Conservation (phyloP, 129 eudicot genomes). For the Artemisia argyi region DNA sequence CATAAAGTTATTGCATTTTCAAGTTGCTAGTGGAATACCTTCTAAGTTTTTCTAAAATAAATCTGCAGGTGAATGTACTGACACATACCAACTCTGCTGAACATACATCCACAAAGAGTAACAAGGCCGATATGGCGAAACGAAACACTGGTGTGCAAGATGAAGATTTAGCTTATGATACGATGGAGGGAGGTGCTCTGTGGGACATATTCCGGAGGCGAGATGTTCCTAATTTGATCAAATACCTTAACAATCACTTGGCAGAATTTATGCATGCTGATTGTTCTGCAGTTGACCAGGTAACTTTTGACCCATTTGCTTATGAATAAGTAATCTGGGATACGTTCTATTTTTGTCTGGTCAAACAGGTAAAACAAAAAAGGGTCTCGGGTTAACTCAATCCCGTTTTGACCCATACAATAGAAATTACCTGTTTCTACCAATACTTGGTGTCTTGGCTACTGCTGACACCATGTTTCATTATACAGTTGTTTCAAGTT, state of each 20-base stretch:
- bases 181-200: constrained; percentile 15
- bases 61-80: constrained; percentile 14
- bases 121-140: constrained; percentile 12
- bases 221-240: constrained; percentile 3
- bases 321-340: not conserved
- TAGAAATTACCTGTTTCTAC: too few relatives aligned
- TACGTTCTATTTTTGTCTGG: too few relatives aligned
- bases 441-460: not conserved
- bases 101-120: constrained; percentile 1
- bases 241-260: constrained; percentile 5
- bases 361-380: too few relatives aligned
- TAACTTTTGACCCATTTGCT: not conserved
- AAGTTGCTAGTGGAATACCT: too few relatives aligned
- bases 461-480: not conserved
- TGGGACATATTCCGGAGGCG: constrained; percentile 13
- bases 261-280: not conserved
- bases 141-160: not conserved
- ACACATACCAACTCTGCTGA: constrained; percentile 10
- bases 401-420: too few relatives aligned
- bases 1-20: too few relatives aligned
- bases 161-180: not conserved
- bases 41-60: too few relatives aligned
- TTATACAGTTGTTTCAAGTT: not conserved
- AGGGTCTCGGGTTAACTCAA: too few relatives aligned
- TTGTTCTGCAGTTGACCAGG: constrained; percentile 7